phyloP scores from a whole-genome alignment of 305 asterid genomes.

The Euphrasia arctica region DNA sequence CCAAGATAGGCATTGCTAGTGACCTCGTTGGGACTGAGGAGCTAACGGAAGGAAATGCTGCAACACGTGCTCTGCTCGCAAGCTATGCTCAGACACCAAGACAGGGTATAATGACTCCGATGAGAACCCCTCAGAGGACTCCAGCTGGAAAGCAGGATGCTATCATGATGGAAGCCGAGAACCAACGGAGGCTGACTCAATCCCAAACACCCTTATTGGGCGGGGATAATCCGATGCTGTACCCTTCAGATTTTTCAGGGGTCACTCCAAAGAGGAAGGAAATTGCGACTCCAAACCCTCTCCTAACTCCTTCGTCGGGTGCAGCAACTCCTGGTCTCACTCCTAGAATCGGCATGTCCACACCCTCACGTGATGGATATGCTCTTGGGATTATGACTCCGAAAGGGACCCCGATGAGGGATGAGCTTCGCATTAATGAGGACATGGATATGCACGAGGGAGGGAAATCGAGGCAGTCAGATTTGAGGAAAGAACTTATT shows the following conservation, averaged over 20 bases:
- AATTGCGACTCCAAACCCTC: constrained; percentile 84
- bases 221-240: constrained; percentile 90
- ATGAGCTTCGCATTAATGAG: constrained; percentile 82
- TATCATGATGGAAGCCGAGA: constrained; percentile 98
- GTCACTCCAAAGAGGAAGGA: constrained; percentile 95
- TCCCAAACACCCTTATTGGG: constrained; percentile 97
- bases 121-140: constrained; percentile 90
- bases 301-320: constrained; percentile 59
- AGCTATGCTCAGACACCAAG: constrained; percentile 81
- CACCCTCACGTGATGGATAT: constrained; percentile 69
- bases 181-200: constrained; percentile 73
- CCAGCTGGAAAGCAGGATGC: constrained; percentile 92
- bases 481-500: constrained; percentile 51
- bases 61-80: constrained; percentile 91
- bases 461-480: constrained; percentile 53
- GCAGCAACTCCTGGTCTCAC: constrained; percentile 74
- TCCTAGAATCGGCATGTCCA: constrained; percentile 72
- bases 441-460: constrained; percentile 61
- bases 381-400: constrained; percentile 61
- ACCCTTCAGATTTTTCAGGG: constrained; percentile 97
- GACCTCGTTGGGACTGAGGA: constrained; percentile 84
- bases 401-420: constrained; percentile 89
- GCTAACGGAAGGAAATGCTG: constrained; percentile 83
- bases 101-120: constrained; percentile 82
- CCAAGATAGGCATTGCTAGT: constrained; percentile 89